phyloP scores from a whole-genome alignment of 148 eudicot species.

The Chenopodium quinoa region DNA sequence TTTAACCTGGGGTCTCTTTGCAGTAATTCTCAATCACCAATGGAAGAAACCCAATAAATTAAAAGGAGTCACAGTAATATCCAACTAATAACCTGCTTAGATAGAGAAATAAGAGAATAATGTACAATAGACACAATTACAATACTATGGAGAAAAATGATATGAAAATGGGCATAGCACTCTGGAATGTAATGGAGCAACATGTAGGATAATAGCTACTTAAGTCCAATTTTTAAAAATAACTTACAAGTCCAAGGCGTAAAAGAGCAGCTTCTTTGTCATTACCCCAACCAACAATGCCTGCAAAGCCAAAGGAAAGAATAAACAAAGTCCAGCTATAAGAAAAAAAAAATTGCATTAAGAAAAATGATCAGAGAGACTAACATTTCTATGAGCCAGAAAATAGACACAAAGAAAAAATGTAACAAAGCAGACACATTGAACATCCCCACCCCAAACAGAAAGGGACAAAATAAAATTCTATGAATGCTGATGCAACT shows the following conservation, averaged over 20 bases:
- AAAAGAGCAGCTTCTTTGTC: slow-evolving; percentile 69
- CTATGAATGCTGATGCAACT: not conserved
- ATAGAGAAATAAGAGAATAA: no score
- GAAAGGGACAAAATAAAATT: no score
- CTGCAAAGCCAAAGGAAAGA: slow-evolving; percentile 32
- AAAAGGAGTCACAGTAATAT: not conserved
- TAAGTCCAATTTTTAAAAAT: not conserved
- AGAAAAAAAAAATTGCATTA: not conserved
- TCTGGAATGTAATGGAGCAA: not conserved
- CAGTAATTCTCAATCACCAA: not conserved
- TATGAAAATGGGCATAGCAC: not conserved
- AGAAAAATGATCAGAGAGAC: not conserved
- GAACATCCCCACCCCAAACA: not conserved
- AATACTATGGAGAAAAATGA: not conserved
- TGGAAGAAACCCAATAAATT: not conserved
- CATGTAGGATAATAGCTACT: not conserved
- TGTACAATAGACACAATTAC: not conserved
- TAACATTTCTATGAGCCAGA: not conserved
- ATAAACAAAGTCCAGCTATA: not conserved
- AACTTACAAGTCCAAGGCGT: slow-evolving; percentile 78
- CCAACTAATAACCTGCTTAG: not conserved
- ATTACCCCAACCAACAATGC: slow-evolving; percentile 52
- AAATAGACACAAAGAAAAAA: not conserved
- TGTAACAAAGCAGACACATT: not conserved
- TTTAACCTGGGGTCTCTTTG: no score